phyloP scores from a whole-genome alignment of 305 asterid genomes.

The Fraxinus latifolia region DNA sequence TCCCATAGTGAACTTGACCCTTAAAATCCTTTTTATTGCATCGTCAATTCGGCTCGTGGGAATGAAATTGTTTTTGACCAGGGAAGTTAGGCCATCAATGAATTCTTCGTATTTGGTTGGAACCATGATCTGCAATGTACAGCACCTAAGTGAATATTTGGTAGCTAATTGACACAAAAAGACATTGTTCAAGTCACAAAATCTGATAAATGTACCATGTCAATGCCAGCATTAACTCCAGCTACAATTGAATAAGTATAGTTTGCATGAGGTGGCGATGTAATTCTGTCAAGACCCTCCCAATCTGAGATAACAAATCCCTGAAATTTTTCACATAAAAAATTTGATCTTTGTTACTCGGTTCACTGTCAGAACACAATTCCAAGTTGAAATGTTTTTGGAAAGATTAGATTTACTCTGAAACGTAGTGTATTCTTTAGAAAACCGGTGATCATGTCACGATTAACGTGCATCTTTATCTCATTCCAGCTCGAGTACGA shows the following conservation, averaged over 20 bases:
- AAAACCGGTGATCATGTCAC: constrained; percentile 45
- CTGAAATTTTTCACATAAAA: constrained; percentile 27
- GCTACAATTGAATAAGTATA: constrained; percentile 61
- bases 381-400: background rate
- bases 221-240: constrained; percentile 65
- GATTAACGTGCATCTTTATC: constrained; percentile 60
- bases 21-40: constrained; percentile 50
- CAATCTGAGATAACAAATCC: constrained; percentile 70
- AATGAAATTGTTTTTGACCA: constrained; percentile 43
- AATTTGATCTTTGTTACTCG: background rate
- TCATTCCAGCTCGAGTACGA: constrained; percentile 73
- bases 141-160: background rate
- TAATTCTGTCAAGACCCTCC: constrained; percentile 51
- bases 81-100: constrained; percentile 43
- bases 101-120: constrained; percentile 50
- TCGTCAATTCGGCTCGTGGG: constrained; percentile 52
- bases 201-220: constrained; percentile 45
- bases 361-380: background rate
- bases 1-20: constrained; percentile 58
- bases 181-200: background rate
- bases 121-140: constrained; percentile 44
- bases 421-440: constrained; percentile 51
- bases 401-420: constrained; percentile 32
- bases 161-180: background rate
- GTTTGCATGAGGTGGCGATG: constrained; percentile 50